phyloP scores from a whole-genome alignment of 345 rosid species.

The Rhizophora apiculata region DNA sequence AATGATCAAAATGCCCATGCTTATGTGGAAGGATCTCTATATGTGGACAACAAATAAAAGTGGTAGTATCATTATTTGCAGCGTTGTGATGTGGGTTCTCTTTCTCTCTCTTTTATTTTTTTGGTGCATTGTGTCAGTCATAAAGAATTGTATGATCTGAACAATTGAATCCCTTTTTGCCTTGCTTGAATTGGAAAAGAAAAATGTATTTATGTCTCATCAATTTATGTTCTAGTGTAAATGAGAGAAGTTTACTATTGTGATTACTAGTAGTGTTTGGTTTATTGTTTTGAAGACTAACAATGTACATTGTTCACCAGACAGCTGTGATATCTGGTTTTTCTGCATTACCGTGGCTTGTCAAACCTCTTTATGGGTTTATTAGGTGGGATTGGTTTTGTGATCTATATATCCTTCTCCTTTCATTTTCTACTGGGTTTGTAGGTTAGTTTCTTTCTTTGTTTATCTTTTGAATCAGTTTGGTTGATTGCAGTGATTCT shows the following conservation, averaged over 20 bases:
- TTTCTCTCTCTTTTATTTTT: too few relatives aligned
- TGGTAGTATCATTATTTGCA: too few relatives aligned
- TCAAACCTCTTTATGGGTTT: slow-evolving; percentile 92
- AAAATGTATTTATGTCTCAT: not conserved
- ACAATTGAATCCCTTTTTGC: too few relatives aligned
- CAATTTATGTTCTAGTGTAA: not conserved
- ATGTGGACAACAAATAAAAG: too few relatives aligned
- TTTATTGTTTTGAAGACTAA: slow-evolving; percentile 38
- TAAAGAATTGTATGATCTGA: too few relatives aligned
- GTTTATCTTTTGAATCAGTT: slow-evolving; percentile 4
- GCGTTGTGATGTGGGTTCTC: too few relatives aligned
- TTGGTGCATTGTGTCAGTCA: too few relatives aligned
- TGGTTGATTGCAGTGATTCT: slow-evolving; percentile 64
- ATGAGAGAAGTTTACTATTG: not conserved
- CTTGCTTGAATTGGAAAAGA: too few relatives aligned
- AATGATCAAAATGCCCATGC: not conserved
- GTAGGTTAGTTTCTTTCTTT: slow-evolving; percentile 9
- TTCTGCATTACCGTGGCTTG: slow-evolving; percentile 94
- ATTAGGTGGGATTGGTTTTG: slow-evolving; percentile 54
- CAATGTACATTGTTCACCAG: slow-evolving; percentile 56
- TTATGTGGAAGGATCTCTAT: not conserved
- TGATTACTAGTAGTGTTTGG: not conserved
- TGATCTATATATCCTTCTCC: not conserved
- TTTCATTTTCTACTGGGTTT: not conserved
- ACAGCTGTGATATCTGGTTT: slow-evolving; percentile 95